Percentiles rank a stretch among this genome's conserved stretches.
Evolutionary conservation across 495 filamentous ascomycete genomes (phyloP).

Genomic region (Talaromyces thailandensis): DNA sequence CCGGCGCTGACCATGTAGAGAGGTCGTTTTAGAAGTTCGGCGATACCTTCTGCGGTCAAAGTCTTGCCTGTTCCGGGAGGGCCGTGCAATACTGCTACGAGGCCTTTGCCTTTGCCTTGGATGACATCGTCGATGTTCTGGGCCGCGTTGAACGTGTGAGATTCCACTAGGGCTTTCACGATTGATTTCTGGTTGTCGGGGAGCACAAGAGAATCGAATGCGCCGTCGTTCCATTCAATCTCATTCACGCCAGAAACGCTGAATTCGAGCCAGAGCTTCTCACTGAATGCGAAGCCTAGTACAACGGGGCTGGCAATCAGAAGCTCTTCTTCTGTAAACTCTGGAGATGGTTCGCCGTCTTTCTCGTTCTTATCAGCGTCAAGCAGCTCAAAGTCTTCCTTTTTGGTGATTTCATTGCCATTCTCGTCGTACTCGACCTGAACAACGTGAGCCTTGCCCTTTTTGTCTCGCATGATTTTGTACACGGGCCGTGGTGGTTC

Average conservation of each 20-base stretch:
- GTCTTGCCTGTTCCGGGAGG: slow-evolving; percentile 87
- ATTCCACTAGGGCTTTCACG: slow-evolving; percentile 70
- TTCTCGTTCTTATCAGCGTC: slow-evolving; percentile 31
- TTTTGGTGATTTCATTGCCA: slow-evolving; percentile 50
- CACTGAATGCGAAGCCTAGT: slow-evolving; percentile 84
- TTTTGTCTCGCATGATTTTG: slow-evolving; percentile 58
- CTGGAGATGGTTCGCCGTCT: not conserved
- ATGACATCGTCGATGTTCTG: slow-evolving; percentile 81
- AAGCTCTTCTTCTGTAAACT: slow-evolving; percentile 79
- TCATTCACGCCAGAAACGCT: slow-evolving; percentile 74
- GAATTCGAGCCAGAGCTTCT: slow-evolving; percentile 91
- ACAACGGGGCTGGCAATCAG: slow-evolving; percentile 85
- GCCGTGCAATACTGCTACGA: slow-evolving; percentile 70
- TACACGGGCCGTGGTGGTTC: slow-evolving; percentile 51
- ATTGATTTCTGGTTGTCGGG: slow-evolving; percentile 69
- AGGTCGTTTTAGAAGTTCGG: slow-evolving; percentile 71
- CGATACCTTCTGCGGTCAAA: slow-evolving; percentile 79
- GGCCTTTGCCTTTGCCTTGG: slow-evolving; percentile 67
- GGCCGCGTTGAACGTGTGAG: slow-evolving; percentile 71
- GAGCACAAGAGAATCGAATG: slow-evolving; percentile 70
- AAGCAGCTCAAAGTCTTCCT: slow-evolving; percentile 52
- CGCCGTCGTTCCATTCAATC: slow-evolving; percentile 74
- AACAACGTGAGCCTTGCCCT: slow-evolving; percentile 49
- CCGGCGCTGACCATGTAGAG: slow-evolving; percentile 80
- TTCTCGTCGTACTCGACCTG: slow-evolving; percentile 54